Base-by-base conservation (phyloP, 2,329 filamentous ascomycete species). In the Aureobasidium sp. region DNA sequence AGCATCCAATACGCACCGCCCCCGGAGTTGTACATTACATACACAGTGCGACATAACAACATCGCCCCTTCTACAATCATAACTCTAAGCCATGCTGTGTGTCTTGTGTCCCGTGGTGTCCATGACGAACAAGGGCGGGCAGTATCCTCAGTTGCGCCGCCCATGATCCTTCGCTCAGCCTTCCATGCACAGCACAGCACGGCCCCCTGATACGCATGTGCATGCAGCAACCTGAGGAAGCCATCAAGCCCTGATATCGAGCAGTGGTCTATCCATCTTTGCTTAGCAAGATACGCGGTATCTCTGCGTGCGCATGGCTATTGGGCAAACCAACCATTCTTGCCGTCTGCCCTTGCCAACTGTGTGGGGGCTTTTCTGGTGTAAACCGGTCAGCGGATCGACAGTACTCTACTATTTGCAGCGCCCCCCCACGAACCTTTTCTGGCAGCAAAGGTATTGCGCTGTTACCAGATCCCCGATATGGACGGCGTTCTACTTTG, bases 351-450 rank as follows among this genome's bases (percentile, higher is more conserved):
- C 41, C 42, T 47, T 56, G 17, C 27, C 55, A 25, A 47, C n/a
- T 36, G 22, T 44, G 55, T 41, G 55, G 55, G 48, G 55, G 41
- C 55, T 58, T 25, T 17, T 58, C 17, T 17, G 20, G 29, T 37
- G 29, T 36, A 45, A 42, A 58, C 55, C 55, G 42, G 55, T 58
- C 55, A 58, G 42, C 42, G 42, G 55, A 58, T 58, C 42, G 55
- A 27, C 55, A 34, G 55, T 37, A 58, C 42, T 31, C 29, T 58
- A 20, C 29, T 58, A 47, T 58, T 47, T 47, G 29, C 29, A 47
- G 42, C 42, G 7, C 29, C 29, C 55, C 14, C 29, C 29, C 55
- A 58, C 27, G 31, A 9, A 27, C 7, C 11, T 15, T 17, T 47
- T 37, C 31, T 47, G 55, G 56, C 55, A 58, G 41, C 14, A 41